Base-by-base conservation (phyloP, 2,329 filamentous ascomycete genomes). In the Zymoseptoria tritici region DNA sequence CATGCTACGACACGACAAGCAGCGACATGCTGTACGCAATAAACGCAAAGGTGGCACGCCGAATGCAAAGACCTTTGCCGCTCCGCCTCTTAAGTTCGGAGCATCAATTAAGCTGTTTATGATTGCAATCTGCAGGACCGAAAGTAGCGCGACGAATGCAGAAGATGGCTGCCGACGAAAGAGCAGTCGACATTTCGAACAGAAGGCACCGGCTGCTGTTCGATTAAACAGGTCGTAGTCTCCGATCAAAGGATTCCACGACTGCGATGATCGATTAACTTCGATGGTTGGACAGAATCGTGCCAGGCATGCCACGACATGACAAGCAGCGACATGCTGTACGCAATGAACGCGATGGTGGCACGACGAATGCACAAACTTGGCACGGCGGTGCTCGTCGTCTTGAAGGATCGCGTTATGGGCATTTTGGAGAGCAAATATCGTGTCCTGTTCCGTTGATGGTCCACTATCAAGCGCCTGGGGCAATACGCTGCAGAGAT, bases 271-370 rank as follows among this genome's bases (percentile, higher is more conserved):
- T n/a, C n/a, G n/a, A n/a, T n/a, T n/a, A n/a, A n/a, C n/a, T n/a
- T n/a, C n/a, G n/a, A n/a, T n/a, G n/a, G n/a, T n/a, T n/a, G n/a
- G n/a, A n/a, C n/a, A n/a, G n/a, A n/a, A n/a, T n/a, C n/a, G n/a
- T n/a, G n/a, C n/a, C n/a, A n/a, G n/a, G n/a, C n/a, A n/a, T 19
- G 20, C 49, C 24, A 24, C 19, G 11, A 31, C 9, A 50, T 20
- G 26, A 52, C 57, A 16, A 36, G 52, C 11, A 36, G 21, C 22
- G 55, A 56, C 16, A 19, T 55, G 13, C 58, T 58, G 20, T 63
- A 54, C 31, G 56, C 54, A 7, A 63, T 63, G 58, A 57, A 31
- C 42, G 49, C 55, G 21, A 63, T 60, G 52, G 54, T 63, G 4
- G 49, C 56, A 20, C 50, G 61, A 4, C 20, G 61, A 9, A 42